Conservation (phyloP, 2,329 filamentous ascomycete species). For the Fusarium solani-melongenae region DNA sequence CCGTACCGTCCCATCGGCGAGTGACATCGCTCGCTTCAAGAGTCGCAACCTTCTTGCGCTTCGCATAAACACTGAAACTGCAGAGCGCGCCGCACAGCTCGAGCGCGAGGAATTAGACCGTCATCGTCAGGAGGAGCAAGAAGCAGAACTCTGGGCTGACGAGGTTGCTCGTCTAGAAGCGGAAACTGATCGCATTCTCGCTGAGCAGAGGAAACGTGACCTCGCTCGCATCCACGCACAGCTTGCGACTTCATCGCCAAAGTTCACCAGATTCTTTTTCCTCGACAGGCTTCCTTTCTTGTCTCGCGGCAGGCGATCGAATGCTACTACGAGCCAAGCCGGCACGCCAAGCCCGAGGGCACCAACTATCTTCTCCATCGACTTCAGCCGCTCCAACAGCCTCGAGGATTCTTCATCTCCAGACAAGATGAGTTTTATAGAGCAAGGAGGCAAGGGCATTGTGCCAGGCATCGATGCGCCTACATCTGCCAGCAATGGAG, state of each 20-base stretch:
- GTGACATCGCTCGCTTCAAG: conserved; percentile 38
- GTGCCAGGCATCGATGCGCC: conserved; percentile 76
- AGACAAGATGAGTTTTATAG: conserved; percentile 54
- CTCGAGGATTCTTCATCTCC: conserved; percentile 44
- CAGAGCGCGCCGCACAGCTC: conserved; percentile 31
- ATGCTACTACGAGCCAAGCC: conserved; percentile 45
- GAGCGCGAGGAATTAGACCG: conserved; percentile 29
- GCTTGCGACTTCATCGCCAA: conserved; percentile 49
- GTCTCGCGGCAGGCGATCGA: conserved; percentile 55
- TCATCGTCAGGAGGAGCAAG: conserved; percentile 29
- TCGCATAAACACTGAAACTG: conserved; percentile 33
- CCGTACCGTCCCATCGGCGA: conserved; percentile 29
- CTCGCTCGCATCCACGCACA: conserved; percentile 58
- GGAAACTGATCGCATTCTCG: conserved; percentile 60
- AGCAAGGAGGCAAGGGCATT: conserved; percentile 58
- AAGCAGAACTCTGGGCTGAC: conserved; percentile 48
- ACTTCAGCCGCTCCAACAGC: conserved; percentile 49
- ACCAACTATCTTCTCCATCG: conserved; percentile 50
- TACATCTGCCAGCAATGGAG: conserved; percentile 81
- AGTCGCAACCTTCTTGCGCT: conserved; percentile 38
- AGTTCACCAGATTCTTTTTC: conserved; percentile 51
- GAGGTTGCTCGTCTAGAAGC: conserved; percentile 58
- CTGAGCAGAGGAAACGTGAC: conserved; percentile 62
- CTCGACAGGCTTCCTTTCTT: conserved; percentile 62
- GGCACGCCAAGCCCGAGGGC: conserved; percentile 49